Evolutionary conservation across 208 protist genomes (phyloP).

Genomic region (Crithidia expoeki): DNA sequence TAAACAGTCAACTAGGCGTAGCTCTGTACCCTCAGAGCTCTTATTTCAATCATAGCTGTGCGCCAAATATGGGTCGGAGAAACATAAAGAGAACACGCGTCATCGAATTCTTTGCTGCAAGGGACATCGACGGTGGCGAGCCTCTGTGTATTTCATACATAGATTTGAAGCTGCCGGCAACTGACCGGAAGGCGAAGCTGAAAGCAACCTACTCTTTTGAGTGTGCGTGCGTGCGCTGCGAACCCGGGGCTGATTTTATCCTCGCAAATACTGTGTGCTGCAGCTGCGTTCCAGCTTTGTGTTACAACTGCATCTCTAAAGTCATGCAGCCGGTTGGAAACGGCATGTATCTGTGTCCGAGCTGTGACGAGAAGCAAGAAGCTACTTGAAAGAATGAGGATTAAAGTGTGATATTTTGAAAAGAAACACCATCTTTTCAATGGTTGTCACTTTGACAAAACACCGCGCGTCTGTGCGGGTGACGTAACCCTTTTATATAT

Average conservation of each 20-base stretch:
- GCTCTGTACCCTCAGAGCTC: slow-evolving; percentile 45
- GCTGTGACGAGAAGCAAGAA: slow-evolving; percentile 26
- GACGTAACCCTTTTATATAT: too few species aligned
- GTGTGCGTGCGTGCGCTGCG: slow-evolving; percentile 31
- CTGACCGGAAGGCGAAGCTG: slow-evolving; percentile 28
- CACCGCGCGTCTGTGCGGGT: background rate
- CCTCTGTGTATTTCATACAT: slow-evolving; percentile 53
- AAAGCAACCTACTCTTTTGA: slow-evolving; percentile 46
- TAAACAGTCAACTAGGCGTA: slow-evolving; percentile 15
- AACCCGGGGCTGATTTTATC: slow-evolving; percentile 9
- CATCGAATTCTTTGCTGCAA: slow-evolving; percentile 36
- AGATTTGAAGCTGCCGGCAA: slow-evolving; percentile 30
- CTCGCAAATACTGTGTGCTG: slow-evolving; percentile 27
- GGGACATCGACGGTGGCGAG: slow-evolving; percentile 30
- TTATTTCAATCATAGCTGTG: slow-evolving; percentile 56
- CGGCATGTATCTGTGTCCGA: slow-evolving; percentile 31
- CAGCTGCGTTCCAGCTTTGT: slow-evolving; percentile 25
- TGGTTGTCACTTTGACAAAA: too few species aligned
- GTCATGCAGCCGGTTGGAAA: slow-evolving; percentile 31
- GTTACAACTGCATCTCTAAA: slow-evolving; percentile 36
- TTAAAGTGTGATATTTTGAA: background rate
- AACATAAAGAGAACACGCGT: slow-evolving; percentile 23
- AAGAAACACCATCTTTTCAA: background rate
- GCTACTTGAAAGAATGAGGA: slow-evolving; percentile 4
- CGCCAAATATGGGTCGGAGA: slow-evolving; percentile 38